Percentiles rank a stretch among this genome's conserved stretches.
These are phyloP conservation scores for Beauveria rudraprayagi DNA, from an alignment of 2,329 filamentous ascomycete genomes.

Conservation along the genomic window DNA sequence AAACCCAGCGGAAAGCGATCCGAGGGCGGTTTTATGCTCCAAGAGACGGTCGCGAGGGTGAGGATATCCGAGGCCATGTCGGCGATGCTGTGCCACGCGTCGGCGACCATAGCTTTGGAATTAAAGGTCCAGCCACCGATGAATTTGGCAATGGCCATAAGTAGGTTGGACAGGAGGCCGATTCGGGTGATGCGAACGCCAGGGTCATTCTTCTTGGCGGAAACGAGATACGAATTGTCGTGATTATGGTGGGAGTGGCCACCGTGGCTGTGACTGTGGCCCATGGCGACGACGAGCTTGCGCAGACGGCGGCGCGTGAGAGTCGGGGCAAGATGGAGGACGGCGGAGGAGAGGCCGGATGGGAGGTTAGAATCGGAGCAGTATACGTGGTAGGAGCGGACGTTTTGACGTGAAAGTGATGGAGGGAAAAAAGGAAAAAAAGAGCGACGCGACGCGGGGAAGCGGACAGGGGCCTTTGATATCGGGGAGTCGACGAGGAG, in stretches of 20 bases:
- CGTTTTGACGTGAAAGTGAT: neutral
- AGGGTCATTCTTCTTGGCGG: constrained; percentile 66
- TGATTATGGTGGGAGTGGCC: constrained; percentile 62
- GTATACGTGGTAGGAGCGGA: constrained; percentile 6
- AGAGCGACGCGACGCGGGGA: neutral
- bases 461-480: neutral
- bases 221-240: constrained; percentile 91
- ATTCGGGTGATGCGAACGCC: constrained; percentile 56
- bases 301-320: constrained; percentile 14
- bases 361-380: neutral
- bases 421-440: neutral
- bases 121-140: constrained; percentile 90
- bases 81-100: constrained; percentile 91
- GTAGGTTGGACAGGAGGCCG: constrained; percentile 69
- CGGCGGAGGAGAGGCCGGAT: neutral
- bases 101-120: constrained; percentile 85
- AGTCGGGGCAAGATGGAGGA: constrained; percentile 16
- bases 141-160: constrained; percentile 91
- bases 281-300: constrained; percentile 17
- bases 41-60: constrained; percentile 89
- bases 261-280: constrained; percentile 24
- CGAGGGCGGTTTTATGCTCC: constrained; percentile 79
- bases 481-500: neutral
- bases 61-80: constrained; percentile 93
- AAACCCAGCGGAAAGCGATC: constrained; percentile 83